A percentile compares a stretch with the other conserved stretches of the same genome.
Evolutionary conservation across 768 basidiomycete species (phyloP).

Genomic region (Lyophyllum semitale): DNA sequence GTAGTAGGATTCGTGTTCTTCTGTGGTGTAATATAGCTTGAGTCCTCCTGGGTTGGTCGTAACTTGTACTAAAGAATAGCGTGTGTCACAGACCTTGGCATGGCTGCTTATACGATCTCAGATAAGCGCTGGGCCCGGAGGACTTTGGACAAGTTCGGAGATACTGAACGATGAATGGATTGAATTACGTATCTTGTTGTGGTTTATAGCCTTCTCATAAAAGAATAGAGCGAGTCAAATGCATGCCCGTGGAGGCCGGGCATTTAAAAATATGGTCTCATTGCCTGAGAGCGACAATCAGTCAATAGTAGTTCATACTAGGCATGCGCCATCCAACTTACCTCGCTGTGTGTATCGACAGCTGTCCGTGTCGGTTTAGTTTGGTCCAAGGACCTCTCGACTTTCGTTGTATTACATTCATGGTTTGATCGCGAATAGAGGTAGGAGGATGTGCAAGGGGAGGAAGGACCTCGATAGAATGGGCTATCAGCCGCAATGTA

Average conservation of each 20-base stretch:
- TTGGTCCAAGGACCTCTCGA: conserved; percentile 1
- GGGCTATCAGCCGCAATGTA: conserved; percentile 39
- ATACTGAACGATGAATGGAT: too few relatives aligned
- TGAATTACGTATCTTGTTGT: too few relatives aligned
- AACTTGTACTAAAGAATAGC: too few relatives aligned
- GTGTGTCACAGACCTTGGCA: too few relatives aligned
- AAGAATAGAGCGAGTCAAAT: too few relatives aligned
- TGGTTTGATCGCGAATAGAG: conserved; percentile 10
- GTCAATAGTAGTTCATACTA: background rate
- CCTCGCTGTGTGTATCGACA: background rate
- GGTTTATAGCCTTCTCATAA: too few relatives aligned
- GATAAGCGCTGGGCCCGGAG: too few relatives aligned
- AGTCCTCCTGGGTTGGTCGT: too few relatives aligned
- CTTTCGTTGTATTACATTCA: background rate
- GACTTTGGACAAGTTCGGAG: too few relatives aligned
- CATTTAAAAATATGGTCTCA: background rate
- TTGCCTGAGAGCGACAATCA: conserved; percentile 1
- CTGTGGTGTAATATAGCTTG: too few relatives aligned
- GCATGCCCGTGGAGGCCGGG: background rate
- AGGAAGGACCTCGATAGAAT: conserved; percentile 33
- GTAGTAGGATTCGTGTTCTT: too few relatives aligned
- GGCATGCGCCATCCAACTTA: background rate
- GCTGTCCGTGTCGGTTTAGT: background rate
- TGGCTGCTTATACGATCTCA: too few relatives aligned
- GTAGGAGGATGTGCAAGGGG: conserved; percentile 27